Evolutionary conservation across 306 rosid genomes (phyloP), one percentile per base, ranked within the genome.

Genomic region (Morella rubra): DNA sequence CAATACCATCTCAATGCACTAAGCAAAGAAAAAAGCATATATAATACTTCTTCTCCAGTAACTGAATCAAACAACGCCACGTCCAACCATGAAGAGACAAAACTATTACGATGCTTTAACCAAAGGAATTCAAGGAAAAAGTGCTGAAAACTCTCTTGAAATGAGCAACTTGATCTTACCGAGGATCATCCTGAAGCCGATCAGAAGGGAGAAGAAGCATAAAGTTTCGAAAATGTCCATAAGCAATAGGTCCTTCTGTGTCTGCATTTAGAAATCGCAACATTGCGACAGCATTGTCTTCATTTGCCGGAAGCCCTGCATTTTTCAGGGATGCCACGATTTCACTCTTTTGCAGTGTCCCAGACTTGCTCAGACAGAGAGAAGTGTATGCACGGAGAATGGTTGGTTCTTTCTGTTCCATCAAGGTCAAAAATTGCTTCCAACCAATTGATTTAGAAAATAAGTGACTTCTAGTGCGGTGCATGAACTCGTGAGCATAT

Each of bases 351-450:
- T 93, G 91, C 83, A 96, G 86, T 19, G 99, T 96, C 81, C 99
- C 99, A 24, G 98, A 96, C 89, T 96, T 93, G 90, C 91, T 91
- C 73, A 96, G 85, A 82, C 99, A 96, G 77, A 96, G 85, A 73
- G 99, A 89, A 82, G 99, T 96, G 75, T 96, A 96, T 71, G 99
- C 99, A 46, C 98, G 99, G 75, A 96, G 93, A 91, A 96, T 96
- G 69, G 99, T 96, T 75, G 99, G 90, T 84, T 96, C 99, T 90
- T 93, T 96, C 77, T 96, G 99, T 86, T 96, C 98, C 94, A 96
- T 87, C 75, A 96, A 80, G 73, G 99, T 91, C 59, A 93, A 85
- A 85, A 96, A 96, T 74, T 96, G 99, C 73, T 89, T 96, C 99
- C 92, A 93, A 75, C 99, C 98, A 88, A 96, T 87, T 12, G 98